Percentiles rank a stretch among this genome's conserved stretches.
phyloP scores from a whole-genome alignment of 768 basidiomycete species.

The Tricholoma furcatifolium region DNA sequence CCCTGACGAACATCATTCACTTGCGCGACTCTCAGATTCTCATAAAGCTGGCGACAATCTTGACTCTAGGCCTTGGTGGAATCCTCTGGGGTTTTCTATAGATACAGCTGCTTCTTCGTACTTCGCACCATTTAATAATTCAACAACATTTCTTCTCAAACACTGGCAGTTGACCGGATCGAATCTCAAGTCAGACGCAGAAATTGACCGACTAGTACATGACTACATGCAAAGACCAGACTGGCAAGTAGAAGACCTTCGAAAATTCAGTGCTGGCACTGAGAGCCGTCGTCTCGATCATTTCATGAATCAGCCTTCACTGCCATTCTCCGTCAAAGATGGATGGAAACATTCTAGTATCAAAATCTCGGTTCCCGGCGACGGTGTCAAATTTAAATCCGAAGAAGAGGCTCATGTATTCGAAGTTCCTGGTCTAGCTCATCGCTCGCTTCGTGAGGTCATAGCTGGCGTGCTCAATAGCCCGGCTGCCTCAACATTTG shows the following conservation, averaged over 20 bases:
- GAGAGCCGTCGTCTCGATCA: constrained; percentile 19
- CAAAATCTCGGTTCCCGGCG: constrained; percentile 20
- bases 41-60: background rate
- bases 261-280: constrained; percentile 15
- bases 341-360: constrained; percentile 23
- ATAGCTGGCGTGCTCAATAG: constrained; percentile 19
- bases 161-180: constrained; percentile 19
- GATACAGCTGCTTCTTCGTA: background rate
- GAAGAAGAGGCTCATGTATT: constrained; percentile 28
- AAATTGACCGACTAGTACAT: constrained; percentile 22
- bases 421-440: constrained; percentile 25
- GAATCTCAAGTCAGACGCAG: constrained; percentile 18
- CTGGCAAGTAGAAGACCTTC: constrained; percentile 20
- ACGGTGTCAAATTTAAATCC: constrained; percentile 11
- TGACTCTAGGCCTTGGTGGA: background rate
- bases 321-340: constrained; percentile 1
- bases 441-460: constrained; percentile 22
- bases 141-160: constrained; percentile 20
- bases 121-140: constrained; percentile 21
- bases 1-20: constrained; percentile 3
- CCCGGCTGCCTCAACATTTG: constrained; percentile 8
- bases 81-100: background rate
- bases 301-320: no score
- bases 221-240: constrained; percentile 23
- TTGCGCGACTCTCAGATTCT: background rate